These are phyloP conservation scores for Cercospora citrullina DNA, from an alignment of 2,329 filamentous ascomycete genomes.

Conservation along the genomic window DNA sequence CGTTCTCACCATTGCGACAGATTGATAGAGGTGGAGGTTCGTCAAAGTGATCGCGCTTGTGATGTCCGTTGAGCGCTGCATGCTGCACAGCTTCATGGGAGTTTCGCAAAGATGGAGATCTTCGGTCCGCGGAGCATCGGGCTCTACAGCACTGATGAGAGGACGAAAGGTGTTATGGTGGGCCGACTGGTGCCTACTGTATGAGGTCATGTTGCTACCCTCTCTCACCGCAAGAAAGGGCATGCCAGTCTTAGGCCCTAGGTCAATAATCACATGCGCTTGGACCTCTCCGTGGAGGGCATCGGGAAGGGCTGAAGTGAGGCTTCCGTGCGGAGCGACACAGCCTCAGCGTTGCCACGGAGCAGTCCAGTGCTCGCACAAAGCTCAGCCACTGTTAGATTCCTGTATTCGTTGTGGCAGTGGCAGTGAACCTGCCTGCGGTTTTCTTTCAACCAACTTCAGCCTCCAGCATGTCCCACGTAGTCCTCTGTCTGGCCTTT, in stretches of 20 bases:
- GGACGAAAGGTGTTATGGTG: not conserved
- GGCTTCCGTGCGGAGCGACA: not conserved
- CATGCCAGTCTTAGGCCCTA: not conserved
- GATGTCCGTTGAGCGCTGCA: too few species aligned
- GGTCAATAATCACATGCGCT: not conserved
- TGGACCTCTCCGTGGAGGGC: not conserved
- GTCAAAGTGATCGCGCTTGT: too few species aligned
- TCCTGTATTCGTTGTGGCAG: not conserved
- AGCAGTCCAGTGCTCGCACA: not conserved
- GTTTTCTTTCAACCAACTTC: conserved; percentile 30
- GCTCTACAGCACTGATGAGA: not conserved
- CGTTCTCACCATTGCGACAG: not conserved
- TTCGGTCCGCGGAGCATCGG: not conserved
- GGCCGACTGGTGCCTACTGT: not conserved
- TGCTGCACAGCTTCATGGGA: too few species aligned
- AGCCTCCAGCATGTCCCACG: conserved; percentile 42
- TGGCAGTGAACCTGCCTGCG: conserved; percentile 1
- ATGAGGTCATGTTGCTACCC: not conserved
- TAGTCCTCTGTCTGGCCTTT: conserved; percentile 35
- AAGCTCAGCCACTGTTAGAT: not conserved
- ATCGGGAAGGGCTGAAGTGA: not conserved
- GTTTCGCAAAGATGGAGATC: not conserved
- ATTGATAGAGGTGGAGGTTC: not conserved
- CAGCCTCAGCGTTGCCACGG: conserved; percentile 6
- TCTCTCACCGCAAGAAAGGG: not conserved